Conservation (phyloP, 176 grass and related monocot genomes). For the Oryza punctata region DNA sequence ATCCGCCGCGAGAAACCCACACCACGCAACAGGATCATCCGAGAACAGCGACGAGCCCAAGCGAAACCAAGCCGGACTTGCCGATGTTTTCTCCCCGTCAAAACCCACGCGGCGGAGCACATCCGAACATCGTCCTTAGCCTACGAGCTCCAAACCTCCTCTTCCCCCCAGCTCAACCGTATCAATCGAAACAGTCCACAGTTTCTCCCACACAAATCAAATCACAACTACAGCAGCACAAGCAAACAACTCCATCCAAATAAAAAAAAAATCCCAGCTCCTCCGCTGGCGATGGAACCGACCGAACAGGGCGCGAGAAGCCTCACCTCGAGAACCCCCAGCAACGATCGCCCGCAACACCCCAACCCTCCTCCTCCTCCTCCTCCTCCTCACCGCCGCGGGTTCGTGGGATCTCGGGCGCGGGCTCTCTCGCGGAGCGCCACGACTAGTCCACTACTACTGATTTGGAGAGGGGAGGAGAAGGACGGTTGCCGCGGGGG, state of each 20-base stretch:
- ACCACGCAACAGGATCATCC: neutral
- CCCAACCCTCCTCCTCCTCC: neutral
- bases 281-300: no score
- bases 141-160: neutral
- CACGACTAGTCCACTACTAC: neutral
- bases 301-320: neutral
- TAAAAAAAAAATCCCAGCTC: no score
- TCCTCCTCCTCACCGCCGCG: no score
- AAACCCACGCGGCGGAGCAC: neutral
- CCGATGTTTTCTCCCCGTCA: neutral
- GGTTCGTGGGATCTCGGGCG: neutral
- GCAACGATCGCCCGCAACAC: neutral
- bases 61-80: constrained; percentile 17
- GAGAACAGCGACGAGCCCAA: constrained; percentile 5
- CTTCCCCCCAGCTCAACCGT: neutral
- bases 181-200: neutral
- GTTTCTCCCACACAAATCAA: neutral
- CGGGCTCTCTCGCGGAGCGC: neutral
- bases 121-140: neutral
- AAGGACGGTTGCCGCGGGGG: constrained; percentile 21
- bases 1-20: constrained; percentile 26
- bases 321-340: no score
- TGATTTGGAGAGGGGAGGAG: neutral
- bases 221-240: neutral
- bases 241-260: no score